Base-by-base conservation (phyloP, 331 rosid genomes). In the Arachis monticola region DNA sequence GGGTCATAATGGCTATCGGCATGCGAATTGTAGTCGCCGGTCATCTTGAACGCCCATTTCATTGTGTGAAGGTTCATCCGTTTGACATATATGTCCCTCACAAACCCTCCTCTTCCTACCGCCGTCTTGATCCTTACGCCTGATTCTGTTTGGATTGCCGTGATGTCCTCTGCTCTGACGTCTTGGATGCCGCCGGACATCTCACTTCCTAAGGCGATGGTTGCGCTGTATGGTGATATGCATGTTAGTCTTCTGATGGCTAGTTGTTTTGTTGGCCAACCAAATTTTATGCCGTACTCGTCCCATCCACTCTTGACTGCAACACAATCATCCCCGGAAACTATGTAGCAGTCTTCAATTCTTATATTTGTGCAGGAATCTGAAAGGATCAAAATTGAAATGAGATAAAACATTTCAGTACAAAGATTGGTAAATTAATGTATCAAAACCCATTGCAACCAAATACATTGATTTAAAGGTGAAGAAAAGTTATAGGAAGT, bases 241-340 rank as follows among this genome's bases (percentile, higher is more conserved):
- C 88, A 84, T 31, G 88, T 81, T 12, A 84, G 40, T 35, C 88
- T 67, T 62, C 88, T 78, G 10, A 84, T 84, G 6, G 75, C 51
- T 50, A 84, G 76, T 35, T 84, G 88, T 75, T 75, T 84, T 0
- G 88, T 84, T 0, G 88, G 88, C 83, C 68, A 1, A 3, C 88
- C 88, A 35, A 81, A 84, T 3, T 70, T 74, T 6, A 81, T 84
- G 74, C 88, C 88, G 8, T 84, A 81, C 69, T 84, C 81, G 44
- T 84, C 88, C 88, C 88, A 84, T 42, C 88, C 88, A 81, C 85
- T 84, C 79, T 84, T 84, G 0, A 84, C 81, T 0, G 88, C 85
- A 1, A 84, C 88, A 77, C 88, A 84, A 46, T 84, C 88, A 81
- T 84, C 88, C 8, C 85, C 85, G 41, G 85, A 84, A 74, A 84